A percentile compares a stretch with the other conserved stretches of the same genome.
Conservation (phyloP, 2,329 filamentous ascomycete species). For the Botrytis medusae region DNA sequence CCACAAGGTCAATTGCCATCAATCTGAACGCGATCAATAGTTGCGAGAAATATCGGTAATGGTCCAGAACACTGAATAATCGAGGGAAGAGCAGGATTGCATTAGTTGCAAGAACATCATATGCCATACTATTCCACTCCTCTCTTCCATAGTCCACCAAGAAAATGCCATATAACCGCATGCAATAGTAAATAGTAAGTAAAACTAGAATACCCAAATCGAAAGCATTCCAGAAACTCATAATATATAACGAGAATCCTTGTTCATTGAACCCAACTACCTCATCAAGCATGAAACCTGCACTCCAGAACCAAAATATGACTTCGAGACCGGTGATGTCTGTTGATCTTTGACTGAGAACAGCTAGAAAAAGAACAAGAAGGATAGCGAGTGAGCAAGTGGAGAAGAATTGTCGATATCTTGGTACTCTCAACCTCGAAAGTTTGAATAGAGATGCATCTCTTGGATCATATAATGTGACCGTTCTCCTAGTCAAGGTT, state of each 20-base stretch:
- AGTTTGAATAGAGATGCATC: conserved; percentile 91
- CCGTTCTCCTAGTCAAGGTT: conserved; percentile 53
- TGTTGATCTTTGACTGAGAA: conserved; percentile 72
- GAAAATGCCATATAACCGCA: conserved; percentile 85
- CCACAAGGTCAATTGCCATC: conserved; percentile 87
- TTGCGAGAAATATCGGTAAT: conserved; percentile 95
- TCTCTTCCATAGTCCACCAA: conserved; percentile 68
- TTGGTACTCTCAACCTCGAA: conserved; percentile 83
- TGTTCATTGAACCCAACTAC: conserved; percentile 96
- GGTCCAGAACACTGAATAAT: conserved; percentile 88
- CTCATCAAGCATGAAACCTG: conserved; percentile 95
- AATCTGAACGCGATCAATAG: conserved; percentile 89
- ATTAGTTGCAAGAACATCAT: conserved; percentile 90
- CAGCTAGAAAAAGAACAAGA: conserved; percentile 80
- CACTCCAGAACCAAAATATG: conserved; percentile 97
- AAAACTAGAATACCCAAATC: conserved; percentile 86
- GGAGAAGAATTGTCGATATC: conserved; percentile 87
- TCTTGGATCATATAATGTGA: conserved; percentile 84
- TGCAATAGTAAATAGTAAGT: conserved; percentile 84
- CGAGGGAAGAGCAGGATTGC: conserved; percentile 87
- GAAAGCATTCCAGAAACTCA: conserved; percentile 97
- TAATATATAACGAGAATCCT: conserved; percentile 92
- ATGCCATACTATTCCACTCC: conserved; percentile 78
- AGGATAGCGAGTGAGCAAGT: conserved; percentile 84
- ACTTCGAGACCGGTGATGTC: conserved; percentile 83